phyloP scores from a whole-genome alignment of 148 eudicot species.

The Cornus controversa region DNA sequence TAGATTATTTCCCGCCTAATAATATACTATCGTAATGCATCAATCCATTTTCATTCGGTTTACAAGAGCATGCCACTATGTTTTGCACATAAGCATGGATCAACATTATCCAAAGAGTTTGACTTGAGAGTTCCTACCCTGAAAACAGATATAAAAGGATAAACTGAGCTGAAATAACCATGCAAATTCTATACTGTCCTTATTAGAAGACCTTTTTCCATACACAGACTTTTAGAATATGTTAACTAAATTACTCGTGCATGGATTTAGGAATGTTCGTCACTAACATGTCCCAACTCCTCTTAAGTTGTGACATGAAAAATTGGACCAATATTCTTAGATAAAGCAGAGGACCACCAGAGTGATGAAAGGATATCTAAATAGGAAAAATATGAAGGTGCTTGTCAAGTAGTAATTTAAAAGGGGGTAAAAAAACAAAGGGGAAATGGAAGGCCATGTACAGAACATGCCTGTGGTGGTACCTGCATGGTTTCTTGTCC shows the following conservation, averaged over 20 bases:
- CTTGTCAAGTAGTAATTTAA: not conserved
- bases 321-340: not conserved
- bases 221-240: not conserved
- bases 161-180: not conserved
- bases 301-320: not conserved
- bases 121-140: not conserved
- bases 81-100: not conserved
- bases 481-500: constrained; percentile 1
- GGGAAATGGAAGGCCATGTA: not conserved
- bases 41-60: no score
- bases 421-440: not conserved
- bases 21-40: no score
- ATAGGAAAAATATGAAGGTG: not conserved
- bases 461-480: constrained; percentile 7
- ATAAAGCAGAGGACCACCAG: not conserved
- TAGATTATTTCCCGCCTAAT: not conserved
- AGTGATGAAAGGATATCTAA: not conserved
- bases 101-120: not conserved
- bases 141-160: not conserved
- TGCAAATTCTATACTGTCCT: not conserved
- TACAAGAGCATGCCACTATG: not conserved
- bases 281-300: not conserved
- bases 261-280: not conserved
- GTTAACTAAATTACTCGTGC: not conserved
- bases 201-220: not conserved